Evolutionary conservation across 306 rosid species (phyloP), one percentile per base, ranked within the genome.

Genomic region (Medicago truncatula): DNA sequence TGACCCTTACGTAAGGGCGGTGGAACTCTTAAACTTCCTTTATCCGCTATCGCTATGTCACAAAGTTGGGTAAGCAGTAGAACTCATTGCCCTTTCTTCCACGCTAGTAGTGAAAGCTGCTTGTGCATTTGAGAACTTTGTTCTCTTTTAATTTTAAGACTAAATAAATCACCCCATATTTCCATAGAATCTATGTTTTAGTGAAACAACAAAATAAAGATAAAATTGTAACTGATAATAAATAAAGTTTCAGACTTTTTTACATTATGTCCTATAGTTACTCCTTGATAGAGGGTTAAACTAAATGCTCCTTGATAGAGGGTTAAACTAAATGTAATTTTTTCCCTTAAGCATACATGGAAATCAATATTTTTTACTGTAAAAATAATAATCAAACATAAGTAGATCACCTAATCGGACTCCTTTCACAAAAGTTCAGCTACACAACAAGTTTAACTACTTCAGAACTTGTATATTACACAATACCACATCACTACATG

Each of bases 391-490:
- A 53, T 34, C 63, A 67, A 77, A 28, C 21, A 23, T 56, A 9
- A 20, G 57, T 40, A 54, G 57, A n/a, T 52, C 67, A 43, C 41
- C 17, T 65, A 38, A 50, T 65, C 53, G 34, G 15, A 34, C 13
- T 75, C 1, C 17, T 20, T 47, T 53, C 14, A 65, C 13, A 49
- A 10, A 47, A 36, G 16, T 64, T 39, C 36, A 49, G 65, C 64
- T 64, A 64, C 9, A 5, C n/a, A 8, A 28, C 14, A 53, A 56
- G 68, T 16, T 4, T 67, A 47, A 31, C 36, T 66, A 6, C 46
- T 41, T 40, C 36, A 0, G 25, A 31, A 71, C 62, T 53, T 52
- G 64, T 53, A 71, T 71, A 36, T 71, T 17, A 54, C 65, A 71
- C 53, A 38, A 69, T 44, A 60, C 41, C 41, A 21, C 12, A 25